Evolutionary conservation across 805 yeast species (phyloP).

Genomic region (Teunomyces aglyptinius): DNA sequence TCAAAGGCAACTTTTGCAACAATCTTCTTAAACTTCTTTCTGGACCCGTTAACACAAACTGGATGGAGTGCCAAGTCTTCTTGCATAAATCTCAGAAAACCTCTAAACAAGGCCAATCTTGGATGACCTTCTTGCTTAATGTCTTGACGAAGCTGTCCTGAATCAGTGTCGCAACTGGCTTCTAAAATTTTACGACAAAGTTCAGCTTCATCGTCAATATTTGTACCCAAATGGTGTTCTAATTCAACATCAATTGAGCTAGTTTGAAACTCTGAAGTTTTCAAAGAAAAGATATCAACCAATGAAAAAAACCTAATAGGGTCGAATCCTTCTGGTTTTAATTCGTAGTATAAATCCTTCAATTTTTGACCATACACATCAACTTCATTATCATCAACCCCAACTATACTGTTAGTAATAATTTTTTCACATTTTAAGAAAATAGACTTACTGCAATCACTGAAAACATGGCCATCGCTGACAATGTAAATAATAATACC

Average conservation of each 20-base stretch:
- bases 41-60: conserved; percentile 37
- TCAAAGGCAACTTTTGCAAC: conserved; percentile 58
- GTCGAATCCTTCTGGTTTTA: conserved; percentile 30
- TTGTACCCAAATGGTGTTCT: conserved; percentile 33
- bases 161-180: conserved; percentile 38
- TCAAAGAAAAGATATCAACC: conserved; percentile 32
- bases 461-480: conserved; percentile 64
- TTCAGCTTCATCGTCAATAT: conserved; percentile 32
- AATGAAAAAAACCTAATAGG: conserved; percentile 33
- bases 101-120: conserved; percentile 51
- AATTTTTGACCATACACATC: conserved; percentile 46
- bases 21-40: conserved; percentile 48
- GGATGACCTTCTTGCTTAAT: conserved; percentile 45
- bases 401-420: conserved; percentile 30
- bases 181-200: conserved; percentile 35
- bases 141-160: conserved; percentile 32
- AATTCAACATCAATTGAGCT: conserved; percentile 20
- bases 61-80: conserved; percentile 52
- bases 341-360: conserved; percentile 38
- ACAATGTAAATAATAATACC: conserved; percentile 57
- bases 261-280: conserved; percentile 13
- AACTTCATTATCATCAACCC: conserved; percentile 56
- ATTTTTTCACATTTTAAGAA: not conserved
- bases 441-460: conserved; percentile 43
- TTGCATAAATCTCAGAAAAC: conserved; percentile 58